Base-by-base conservation (phyloP, 2,329 filamentous ascomycete genomes). In the Verruconis gallopava region DNA sequence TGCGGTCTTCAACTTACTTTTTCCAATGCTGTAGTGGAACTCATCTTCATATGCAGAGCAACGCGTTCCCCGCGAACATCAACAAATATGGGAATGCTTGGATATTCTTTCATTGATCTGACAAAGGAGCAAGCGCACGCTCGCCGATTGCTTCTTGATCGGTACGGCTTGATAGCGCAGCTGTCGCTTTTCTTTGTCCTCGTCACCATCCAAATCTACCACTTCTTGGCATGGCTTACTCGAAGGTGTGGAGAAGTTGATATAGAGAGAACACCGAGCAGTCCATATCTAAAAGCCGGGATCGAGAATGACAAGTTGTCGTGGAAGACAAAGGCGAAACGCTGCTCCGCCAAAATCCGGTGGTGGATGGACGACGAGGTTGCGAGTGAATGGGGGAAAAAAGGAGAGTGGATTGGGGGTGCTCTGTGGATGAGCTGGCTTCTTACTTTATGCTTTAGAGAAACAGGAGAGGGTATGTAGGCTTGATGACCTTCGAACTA, bases 81-180 rank as follows among this genome's bases (percentile, higher is more conserved):
- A n/a, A n/a, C n/a, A n/a, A 41, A 12, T 15, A 44, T 44, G 42
- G 42, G 42, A 11, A n/a, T 44, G 5, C 33, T 45, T 17, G 38
- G 44, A 13, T 46, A 40, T 28, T 17, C n/a, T 11, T 40, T 46
- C 30, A 21, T 45, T 38, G 35, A 37, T n/a, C 19, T 48, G 21
- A 43, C 18, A 20, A 19, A 40, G 22, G 45, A 46, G 34, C 34
- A 38, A 43, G 25, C 14, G 42, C 58, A 67, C 37, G 61, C 63
- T 19, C 65, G 74, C 25, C 64, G 73, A 22, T 58, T 65, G 18
- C 53, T 69, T 18, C 65, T 79, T n/a, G 67, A 75, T 50, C 58
- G 59, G 38, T 72, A 75, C 41, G 73, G 71, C 5, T 55, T 62
- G n/a, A 57, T 71, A 28, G 74, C 73, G 13, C 73, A 77, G 53